A percentile compares a stretch with the other conserved stretches of the same genome.
phyloP scores from a whole-genome alignment of 2,329 filamentous ascomycete genomes.

The Emmonsiellopsis sp. region DNA sequence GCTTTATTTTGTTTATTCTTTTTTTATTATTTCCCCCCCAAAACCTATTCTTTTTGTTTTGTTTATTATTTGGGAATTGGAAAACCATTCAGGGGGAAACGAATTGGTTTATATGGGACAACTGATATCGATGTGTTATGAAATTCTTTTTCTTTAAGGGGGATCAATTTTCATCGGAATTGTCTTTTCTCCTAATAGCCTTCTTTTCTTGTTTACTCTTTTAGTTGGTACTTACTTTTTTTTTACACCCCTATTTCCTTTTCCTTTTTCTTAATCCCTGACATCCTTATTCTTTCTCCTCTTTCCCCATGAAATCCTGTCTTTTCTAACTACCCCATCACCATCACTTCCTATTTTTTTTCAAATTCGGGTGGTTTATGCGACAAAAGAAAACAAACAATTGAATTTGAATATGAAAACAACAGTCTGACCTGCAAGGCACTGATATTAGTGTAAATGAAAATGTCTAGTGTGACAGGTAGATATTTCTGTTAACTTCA shows the following conservation, averaged over 20 bases:
- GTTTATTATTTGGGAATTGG: constrained; percentile 3
- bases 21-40: constrained; percentile 1
- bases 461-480: too few species aligned
- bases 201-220: constrained; percentile 13
- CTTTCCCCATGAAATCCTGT: background rate
- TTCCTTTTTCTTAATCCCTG: background rate
- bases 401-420: too few species aligned
- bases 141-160: background rate
- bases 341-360: background rate
- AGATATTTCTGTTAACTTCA: too few species aligned
- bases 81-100: background rate
- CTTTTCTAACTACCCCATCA: background rate
- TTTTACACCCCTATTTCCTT: constrained; percentile 11
- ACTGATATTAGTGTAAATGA: too few species aligned
- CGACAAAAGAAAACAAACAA: background rate
- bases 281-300: background rate
- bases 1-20: constrained; percentile 8
- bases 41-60: constrained; percentile 1
- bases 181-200: background rate
- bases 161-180: background rate
- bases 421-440: too few species aligned
- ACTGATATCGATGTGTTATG: background rate
- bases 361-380: background rate
- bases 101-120: background rate
- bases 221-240: constrained; percentile 8